Evolutionary conservation across 805 yeast species (phyloP).

Genomic region (Yamadazyma kitorensis): DNA sequence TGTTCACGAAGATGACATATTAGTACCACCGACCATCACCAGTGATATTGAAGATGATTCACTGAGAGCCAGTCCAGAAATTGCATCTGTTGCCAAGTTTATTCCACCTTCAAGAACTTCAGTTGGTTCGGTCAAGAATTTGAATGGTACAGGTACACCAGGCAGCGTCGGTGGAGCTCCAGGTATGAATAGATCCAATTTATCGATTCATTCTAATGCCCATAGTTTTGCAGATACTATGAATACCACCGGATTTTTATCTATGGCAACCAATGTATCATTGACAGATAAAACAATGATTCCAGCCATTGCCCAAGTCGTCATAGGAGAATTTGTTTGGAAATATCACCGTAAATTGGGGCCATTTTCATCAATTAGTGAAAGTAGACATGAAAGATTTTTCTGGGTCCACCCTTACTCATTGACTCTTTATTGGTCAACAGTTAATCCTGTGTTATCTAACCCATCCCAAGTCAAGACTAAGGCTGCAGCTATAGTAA

Average conservation of each 20-base stretch:
- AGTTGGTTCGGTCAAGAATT: background rate
- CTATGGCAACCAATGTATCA: conserved; percentile 62
- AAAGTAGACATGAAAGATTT: conserved; percentile 82
- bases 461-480: conserved; percentile 67
- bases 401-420: conserved; percentile 98
- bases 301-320: conserved; percentile 86
- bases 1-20: conserved; percentile 22
- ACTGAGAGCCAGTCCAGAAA: conserved; percentile 6
- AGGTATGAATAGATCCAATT: conserved; percentile 28
- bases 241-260: conserved; percentile 30
- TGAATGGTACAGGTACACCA: background rate
- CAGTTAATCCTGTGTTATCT: conserved; percentile 69
- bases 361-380: conserved; percentile 70
- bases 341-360: conserved; percentile 82
- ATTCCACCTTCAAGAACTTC: conserved; percentile 9
- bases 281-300: conserved; percentile 69
- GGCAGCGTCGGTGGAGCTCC: too few species aligned
- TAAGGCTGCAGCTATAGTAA: conserved; percentile 73
- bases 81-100: conserved; percentile 12
- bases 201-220: conserved; percentile 25
- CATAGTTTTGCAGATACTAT: conserved; percentile 31
- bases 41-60: conserved; percentile 4
- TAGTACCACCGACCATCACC: conserved; percentile 17
- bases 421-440: conserved; percentile 86
- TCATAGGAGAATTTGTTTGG: conserved; percentile 86